Evolutionary conservation across 2,329 filamentous ascomycete genomes (phyloP), one percentile per base, ranked within the genome.

Genomic region (Ascocoryne sarcoides): DNA sequence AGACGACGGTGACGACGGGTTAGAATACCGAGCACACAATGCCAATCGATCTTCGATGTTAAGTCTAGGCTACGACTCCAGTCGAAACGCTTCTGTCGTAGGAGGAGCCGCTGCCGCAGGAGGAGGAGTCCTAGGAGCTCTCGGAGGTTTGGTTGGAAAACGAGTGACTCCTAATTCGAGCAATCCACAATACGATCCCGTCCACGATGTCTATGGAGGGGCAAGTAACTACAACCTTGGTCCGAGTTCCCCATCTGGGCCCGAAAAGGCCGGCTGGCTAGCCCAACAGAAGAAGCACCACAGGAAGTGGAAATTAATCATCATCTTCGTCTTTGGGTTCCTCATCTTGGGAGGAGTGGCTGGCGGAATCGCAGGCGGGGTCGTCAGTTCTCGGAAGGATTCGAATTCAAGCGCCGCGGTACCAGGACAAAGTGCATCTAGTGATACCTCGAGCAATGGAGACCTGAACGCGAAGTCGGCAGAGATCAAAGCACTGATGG

Each of bases 1-100:
- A 16, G 89, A 95, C 59, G 89, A 95, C 56, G 87, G 85, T 19
- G 89, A 95, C 55, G 89, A 94, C 58, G 87, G 83, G 1, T 71
- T 92, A 37, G 70, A 74, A 4, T 79, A 74, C 51, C 65, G 61
- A 37, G 63, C 60, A 35, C 57, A 54, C 62, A 60, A 59, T 70
- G 73, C 44, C 71, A 60, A 59, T 70, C 73, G 44, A 72, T 68
- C 48, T 79, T 82, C 26, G 1, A 73, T 81, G 59, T 29, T 57
- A 21, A 59, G 51, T 39, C 43, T 58, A 23, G 49, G 48, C 12
- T 45, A 55, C 15, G 32, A 50, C 33, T 54, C 53, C 4, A 48
- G 56, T 36, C 42, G 41, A 12, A 44, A 37, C 16, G 37, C 42
- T 18, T 42, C 45, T 32, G 62, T 49, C 52, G 48, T 40, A 20